Conservation (phyloP, 495 filamentous ascomycete genomes). For the Xylaria castorea region DNA sequence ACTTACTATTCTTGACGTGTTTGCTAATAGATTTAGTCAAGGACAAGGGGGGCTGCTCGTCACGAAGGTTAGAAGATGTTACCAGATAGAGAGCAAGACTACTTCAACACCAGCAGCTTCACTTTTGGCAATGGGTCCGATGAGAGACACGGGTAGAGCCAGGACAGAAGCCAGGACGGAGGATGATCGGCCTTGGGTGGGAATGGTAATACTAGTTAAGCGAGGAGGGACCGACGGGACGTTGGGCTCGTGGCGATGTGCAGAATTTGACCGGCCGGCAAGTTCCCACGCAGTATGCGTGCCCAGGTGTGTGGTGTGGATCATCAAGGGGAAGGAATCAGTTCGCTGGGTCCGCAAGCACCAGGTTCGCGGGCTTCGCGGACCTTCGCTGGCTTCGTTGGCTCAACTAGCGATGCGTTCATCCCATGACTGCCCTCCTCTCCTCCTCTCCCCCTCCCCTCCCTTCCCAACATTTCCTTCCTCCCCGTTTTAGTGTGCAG, state of each 20-base stretch:
- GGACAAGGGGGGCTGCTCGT: constrained; percentile 12
- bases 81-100: constrained; percentile 4
- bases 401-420: constrained; percentile 24
- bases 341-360: constrained; percentile 12
- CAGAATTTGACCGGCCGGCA: constrained; percentile 24
- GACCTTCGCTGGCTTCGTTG: constrained; percentile 23
- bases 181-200: constrained; percentile 22
- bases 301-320: constrained; percentile 19
- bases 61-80: not conserved
- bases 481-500: constrained; percentile 1
- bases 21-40: constrained; percentile 12
- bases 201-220: constrained; percentile 21
- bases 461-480: not conserved
- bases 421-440: constrained; percentile 11
- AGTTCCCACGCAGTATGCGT: constrained; percentile 27
- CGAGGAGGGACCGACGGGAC: constrained; percentile 22
- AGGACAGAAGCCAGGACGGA: constrained; percentile 12
- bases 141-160: constrained; percentile 21
- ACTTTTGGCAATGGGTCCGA: constrained; percentile 26
- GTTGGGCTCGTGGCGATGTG: constrained; percentile 25
- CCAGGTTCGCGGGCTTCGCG: constrained; percentile 12
- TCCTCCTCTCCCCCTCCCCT: not conserved
- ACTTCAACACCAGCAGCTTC: constrained; percentile 20
- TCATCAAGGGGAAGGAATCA: constrained; percentile 17
- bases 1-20: constrained; percentile 19